Conservation (phyloP, 768 basidiomycete species). For the Lyophyllum semitale region DNA sequence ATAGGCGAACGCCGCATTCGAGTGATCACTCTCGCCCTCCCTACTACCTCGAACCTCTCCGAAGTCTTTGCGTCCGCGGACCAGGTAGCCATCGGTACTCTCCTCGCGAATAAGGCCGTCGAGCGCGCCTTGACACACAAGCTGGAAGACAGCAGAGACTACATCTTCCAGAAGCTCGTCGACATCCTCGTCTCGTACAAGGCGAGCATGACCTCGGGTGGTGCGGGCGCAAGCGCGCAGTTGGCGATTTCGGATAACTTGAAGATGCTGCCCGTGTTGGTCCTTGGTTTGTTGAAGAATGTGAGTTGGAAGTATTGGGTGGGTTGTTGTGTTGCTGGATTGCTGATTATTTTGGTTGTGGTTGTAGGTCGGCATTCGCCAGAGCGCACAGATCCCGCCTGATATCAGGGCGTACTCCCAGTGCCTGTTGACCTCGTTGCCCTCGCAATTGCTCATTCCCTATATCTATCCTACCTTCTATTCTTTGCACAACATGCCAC, state of each 20-base stretch:
- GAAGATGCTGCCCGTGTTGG: conserved; percentile 90
- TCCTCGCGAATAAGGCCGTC: conserved; percentile 90
- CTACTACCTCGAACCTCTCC: conserved; percentile 84
- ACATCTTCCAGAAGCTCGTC: conserved; percentile 79
- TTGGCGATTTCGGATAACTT: conserved; percentile 91
- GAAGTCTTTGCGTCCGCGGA: conserved; percentile 91
- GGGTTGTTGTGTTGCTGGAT: neutral
- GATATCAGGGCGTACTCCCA: conserved; percentile 97
- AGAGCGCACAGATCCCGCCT: conserved; percentile 95
- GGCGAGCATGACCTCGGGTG: conserved; percentile 93
- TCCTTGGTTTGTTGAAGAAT: conserved; percentile 92
- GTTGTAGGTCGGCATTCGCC: conserved; percentile 83
- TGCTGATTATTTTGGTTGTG: neutral
- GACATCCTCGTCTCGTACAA: conserved; percentile 90
- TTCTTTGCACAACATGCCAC: conserved; percentile 93
- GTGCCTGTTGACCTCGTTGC: conserved; percentile 85
- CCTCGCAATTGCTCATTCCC: conserved; percentile 87
- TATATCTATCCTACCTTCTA: conserved; percentile 97
- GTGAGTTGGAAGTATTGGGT: too few species aligned
- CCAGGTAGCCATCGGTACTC: conserved; percentile 81
- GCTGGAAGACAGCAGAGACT: conserved; percentile 87
- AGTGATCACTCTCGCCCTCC: conserved; percentile 85
- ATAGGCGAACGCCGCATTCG: conserved; percentile 84
- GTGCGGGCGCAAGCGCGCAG: conserved; percentile 92
- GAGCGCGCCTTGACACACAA: conserved; percentile 85